Percentiles rank a stretch among this genome's conserved stretches.
phyloP scores from a whole-genome alignment of 140 eudicot species.

The Oenanthe javanica region DNA sequence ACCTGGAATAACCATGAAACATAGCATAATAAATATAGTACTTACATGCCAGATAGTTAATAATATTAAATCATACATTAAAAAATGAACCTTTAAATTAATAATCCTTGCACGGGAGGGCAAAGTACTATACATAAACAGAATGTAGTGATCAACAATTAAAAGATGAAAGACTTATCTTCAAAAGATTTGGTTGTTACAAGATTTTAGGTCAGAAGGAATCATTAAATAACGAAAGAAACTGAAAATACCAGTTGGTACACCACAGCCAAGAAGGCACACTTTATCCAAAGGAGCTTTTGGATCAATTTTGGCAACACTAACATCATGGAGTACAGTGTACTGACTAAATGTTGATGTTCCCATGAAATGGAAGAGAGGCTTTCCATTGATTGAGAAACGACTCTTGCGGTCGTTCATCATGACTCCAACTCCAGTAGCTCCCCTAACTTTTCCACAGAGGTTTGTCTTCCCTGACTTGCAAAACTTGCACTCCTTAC shows the following conservation, averaged over 20 bases:
- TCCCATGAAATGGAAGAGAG: conserved; percentile 97
- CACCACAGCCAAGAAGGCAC: conserved; percentile 99
- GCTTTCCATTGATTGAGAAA: conserved; percentile 80
- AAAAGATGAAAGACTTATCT: not conserved
- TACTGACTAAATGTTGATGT: conserved; percentile 98
- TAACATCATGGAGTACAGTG: conserved; percentile 97
- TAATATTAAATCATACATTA: not conserved
- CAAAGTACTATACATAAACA: not conserved
- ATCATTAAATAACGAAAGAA: not conserved
- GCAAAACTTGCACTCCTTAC: conserved; percentile 94
- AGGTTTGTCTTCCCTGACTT: conserved; percentile 98
- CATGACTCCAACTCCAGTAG: conserved; percentile 98
- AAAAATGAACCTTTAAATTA: not conserved
- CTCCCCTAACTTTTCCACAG: conserved; percentile 96
- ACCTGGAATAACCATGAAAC: conserved; percentile 30
- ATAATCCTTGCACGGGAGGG: not conserved
- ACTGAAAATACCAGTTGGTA: conserved; percentile 64
- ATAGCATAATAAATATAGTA: not conserved
- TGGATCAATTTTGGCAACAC: conserved; percentile 98
- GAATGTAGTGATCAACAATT: not conserved
- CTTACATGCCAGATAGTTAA: not conserved
- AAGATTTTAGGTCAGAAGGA: not conserved
- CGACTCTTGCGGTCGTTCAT: conserved; percentile 93
- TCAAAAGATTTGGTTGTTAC: not conserved
- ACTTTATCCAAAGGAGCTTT: conserved; percentile 96